Percentiles rank a stretch among this genome's conserved stretches.
Conservation (phyloP, 2,329 filamentous ascomycete species). For the Clonostachys byssicola region DNA sequence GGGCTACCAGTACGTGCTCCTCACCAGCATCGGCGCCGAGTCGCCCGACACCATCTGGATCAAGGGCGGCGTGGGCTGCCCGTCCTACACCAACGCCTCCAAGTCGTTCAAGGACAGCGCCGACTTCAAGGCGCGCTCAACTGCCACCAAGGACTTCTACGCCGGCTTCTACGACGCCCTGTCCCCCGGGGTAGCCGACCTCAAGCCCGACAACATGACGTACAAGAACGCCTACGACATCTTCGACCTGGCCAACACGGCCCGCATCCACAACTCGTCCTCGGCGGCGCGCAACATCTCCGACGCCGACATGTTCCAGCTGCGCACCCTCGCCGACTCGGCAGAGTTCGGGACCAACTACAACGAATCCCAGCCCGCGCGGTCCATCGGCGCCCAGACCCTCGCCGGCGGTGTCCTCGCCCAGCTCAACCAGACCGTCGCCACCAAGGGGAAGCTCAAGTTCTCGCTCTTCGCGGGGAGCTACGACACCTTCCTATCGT, state of each 20-base stretch:
- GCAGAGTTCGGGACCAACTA: conserved; percentile 22
- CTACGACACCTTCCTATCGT: conserved; percentile 28
- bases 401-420: conserved; percentile 19
- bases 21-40: conserved; percentile 19
- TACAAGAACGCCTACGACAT: conserved; percentile 27
- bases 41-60: conserved; percentile 28
- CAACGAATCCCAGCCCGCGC: conserved; percentile 17
- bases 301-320: conserved; percentile 21
- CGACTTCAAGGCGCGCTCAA: conserved; percentile 12
- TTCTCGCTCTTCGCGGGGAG: conserved; percentile 25
- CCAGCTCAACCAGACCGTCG: conserved; percentile 22
- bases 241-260: conserved; percentile 27
- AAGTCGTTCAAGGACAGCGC: conserved; percentile 19
- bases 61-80: conserved; percentile 27
- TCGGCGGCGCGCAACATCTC: conserved; percentile 21
- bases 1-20: conserved; percentile 26
- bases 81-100: conserved; percentile 15
- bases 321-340: conserved; percentile 23
- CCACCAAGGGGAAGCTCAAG: conserved; percentile 20
- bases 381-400: conserved; percentile 22
- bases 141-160: conserved; percentile 22
- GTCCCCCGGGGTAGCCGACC: conserved; percentile 19
- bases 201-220: conserved; percentile 19
- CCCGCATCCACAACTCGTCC: conserved; percentile 22
- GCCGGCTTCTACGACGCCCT: conserved; percentile 19